These are phyloP conservation scores for Aspergillus calidoustus DNA, from an alignment of 2,329 filamentous ascomycete species.

Conservation along the genomic window DNA sequence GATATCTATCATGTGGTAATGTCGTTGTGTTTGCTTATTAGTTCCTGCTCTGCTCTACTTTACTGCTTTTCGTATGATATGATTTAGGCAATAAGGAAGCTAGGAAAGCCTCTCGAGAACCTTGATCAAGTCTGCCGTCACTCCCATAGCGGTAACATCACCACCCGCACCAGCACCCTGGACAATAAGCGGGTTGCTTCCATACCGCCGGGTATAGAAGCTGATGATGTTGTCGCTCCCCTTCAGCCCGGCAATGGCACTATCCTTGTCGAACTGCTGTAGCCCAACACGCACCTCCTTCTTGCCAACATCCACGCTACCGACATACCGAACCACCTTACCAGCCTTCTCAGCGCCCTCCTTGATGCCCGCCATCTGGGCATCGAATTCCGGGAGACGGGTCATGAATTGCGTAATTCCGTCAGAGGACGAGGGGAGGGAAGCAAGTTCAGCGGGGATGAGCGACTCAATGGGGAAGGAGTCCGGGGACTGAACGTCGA, in stretches of 20 bases:
- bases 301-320: conserved; percentile 83
- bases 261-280: conserved; percentile 83
- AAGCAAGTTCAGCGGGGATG: conserved; percentile 85
- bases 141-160: conserved; percentile 97
- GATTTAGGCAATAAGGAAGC: not conserved
- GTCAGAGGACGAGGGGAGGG: conserved; percentile 59
- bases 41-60: not conserved
- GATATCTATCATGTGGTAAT: not conserved
- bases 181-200: conserved; percentile 86
- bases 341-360: conserved; percentile 80
- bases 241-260: conserved; percentile 92
- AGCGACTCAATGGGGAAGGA: conserved; percentile 93
- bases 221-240: conserved; percentile 99
- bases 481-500: conserved; percentile 80
- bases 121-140: conserved; percentile 91
- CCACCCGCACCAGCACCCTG: conserved; percentile 94
- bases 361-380: conserved; percentile 88
- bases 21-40: not conserved
- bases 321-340: conserved; percentile 93
- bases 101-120: conserved; percentile 73
- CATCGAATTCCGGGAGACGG: conserved; percentile 79
- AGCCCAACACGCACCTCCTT: conserved; percentile 89
- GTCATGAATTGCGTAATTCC: conserved; percentile 82
- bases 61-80: not conserved
- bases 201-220: conserved; percentile 97